Conservation (phyloP, 2,329 filamentous ascomycete species). For the Calonectria pauciramosa region DNA sequence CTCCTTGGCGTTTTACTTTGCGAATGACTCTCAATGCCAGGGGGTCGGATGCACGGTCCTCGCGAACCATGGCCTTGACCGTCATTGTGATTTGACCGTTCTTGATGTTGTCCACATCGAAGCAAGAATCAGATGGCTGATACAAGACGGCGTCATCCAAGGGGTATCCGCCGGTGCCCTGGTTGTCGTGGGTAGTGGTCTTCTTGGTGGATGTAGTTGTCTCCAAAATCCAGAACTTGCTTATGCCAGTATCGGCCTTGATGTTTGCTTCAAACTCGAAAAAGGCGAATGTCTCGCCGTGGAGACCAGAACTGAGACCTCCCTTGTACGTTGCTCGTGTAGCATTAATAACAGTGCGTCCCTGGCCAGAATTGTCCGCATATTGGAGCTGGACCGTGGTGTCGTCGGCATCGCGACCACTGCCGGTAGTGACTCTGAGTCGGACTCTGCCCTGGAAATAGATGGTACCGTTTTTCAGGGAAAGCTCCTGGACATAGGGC, state of each 20-base stretch:
- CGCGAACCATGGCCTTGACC: constrained; percentile 23
- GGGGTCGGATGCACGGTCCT: constrained; percentile 17
- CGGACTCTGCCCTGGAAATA: not conserved
- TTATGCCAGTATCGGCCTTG: constrained; percentile 12
- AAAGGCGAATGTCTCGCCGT: not conserved
- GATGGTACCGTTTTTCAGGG: constrained; percentile 1
- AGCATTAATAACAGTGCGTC: not conserved
- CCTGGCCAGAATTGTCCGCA: not conserved
- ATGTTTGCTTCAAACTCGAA: constrained; percentile 14
- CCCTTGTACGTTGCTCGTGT: not conserved
- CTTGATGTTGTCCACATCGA: not conserved
- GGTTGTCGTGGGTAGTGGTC: constrained; percentile 13
- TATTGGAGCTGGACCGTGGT: not conserved
- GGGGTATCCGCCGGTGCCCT: constrained; percentile 10
- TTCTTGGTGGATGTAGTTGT: not conserved
- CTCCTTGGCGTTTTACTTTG: constrained; percentile 1
- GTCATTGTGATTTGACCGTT: not conserved
- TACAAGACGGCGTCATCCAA: constrained; percentile 1
- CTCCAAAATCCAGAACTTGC: constrained; percentile 15
- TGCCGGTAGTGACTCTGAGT: not conserved
- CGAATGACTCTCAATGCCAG: constrained; percentile 15
- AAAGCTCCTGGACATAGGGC: constrained; percentile 41
- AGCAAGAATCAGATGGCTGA: not conserved
- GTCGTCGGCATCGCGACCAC: not conserved
- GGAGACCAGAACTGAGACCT: not conserved